Base-by-base conservation (phyloP, 1,284 basidiomycete genomes). In the Dichomitus squalens region DNA sequence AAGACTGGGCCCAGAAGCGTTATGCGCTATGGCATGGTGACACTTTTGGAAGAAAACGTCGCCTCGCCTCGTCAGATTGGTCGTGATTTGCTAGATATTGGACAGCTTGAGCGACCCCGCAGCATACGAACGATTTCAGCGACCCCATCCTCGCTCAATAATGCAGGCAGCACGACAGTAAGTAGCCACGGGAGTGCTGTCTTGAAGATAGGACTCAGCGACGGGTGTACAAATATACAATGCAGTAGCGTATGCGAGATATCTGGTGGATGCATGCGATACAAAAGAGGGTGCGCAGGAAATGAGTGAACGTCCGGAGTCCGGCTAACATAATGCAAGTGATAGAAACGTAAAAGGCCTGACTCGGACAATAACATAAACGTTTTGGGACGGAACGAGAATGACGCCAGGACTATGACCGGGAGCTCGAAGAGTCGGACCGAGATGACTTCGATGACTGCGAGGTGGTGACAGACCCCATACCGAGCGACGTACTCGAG, bases 401-500 rank as follows among this genome's bases (percentile, higher is more conserved):
- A 43, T 23, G 20, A 31, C 21, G 20, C 39, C n/a, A 18, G 43
- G 18, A n/a, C 27, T 31, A 46, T 46, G 27, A 11, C 27, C 25
- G 14, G 12, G 21, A 20, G 40, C 40, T 20, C 2, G 21, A 25
- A 23, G 25, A 27, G 27, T 25, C 14, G 7, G 31, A 8, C 31
- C 44, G 29, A 20, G 44, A 33, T 14, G 51, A 43, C n/a, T 34
- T 44, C 38, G 11, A 38, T 33, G 44, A 47, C n/a, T 44, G 34
- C 12, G 36, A 29, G n/a, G 14, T 43, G 33, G 34, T n/a, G n/a
- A n/a, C 27, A 21, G 25, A 18, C 2, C 27, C 25, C 25, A n/a
- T 29, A 14, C 43, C 40, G 40, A 41, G 57, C 23, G 50, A 50
- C 29, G 44, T 43, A 1, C 46, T 12, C 11, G 61, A 58, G 33